Evolutionary conservation across 2,329 filamentous ascomycete species (phyloP).

Genomic region (Alternaria novae-zelandiae): DNA sequence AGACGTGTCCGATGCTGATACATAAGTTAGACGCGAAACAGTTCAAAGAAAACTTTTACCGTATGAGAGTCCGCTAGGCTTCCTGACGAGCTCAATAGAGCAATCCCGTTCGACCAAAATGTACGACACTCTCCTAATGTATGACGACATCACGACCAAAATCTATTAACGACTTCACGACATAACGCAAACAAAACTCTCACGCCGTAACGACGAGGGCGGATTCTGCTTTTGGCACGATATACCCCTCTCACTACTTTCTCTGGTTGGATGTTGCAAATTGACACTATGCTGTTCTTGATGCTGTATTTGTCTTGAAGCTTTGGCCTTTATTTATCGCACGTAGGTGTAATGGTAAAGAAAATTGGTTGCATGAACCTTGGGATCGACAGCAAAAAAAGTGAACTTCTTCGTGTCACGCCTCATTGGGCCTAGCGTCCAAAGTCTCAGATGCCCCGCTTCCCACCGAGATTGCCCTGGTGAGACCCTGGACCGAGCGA

Average conservation of each 20-base stretch:
- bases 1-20: background rate
- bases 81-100: background rate
- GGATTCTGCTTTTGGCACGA: conserved; percentile 37
- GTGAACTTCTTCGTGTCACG: conserved; percentile 4
- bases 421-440: conserved; percentile 5
- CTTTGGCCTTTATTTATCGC: background rate
- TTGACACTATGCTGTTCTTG: conserved; percentile 10
- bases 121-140: background rate
- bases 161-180: conserved; percentile 32
- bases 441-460: conserved; percentile 13
- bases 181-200: conserved; percentile 8
- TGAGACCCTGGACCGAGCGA: conserved; percentile 9
- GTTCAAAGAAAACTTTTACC: conserved; percentile 43
- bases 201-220: conserved; percentile 33
- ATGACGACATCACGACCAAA: conserved; percentile 19
- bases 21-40: conserved; percentile 30
- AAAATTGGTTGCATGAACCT: background rate
- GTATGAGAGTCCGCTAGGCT: conserved; percentile 23
- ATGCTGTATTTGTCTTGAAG: background rate
- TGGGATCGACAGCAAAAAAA: conserved; percentile 1
- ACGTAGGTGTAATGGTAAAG: background rate
- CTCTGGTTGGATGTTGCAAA: conserved; percentile 7
- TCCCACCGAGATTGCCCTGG: background rate
- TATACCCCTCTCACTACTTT: conserved; percentile 40
- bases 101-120: background rate